Percentiles rank a stretch among this genome's conserved stretches.
Conservation (phyloP, 768 basidiomycete genomes). For the Boletus fagicola region DNA sequence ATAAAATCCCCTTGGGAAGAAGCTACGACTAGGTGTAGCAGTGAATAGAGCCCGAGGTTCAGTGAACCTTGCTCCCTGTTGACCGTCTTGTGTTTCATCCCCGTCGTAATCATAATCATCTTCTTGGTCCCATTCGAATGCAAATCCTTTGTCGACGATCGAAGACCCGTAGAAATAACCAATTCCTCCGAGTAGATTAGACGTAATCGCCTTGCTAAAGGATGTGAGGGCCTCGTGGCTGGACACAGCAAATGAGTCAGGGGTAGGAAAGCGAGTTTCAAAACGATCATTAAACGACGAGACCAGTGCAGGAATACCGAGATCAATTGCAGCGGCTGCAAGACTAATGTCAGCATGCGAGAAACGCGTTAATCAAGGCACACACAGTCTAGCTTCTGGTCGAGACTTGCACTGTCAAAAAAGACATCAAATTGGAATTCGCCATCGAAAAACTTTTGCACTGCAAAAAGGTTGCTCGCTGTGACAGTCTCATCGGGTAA, state of each 20-base stretch:
- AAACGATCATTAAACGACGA: slow-evolving; percentile 67
- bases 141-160: slow-evolving; percentile 80
- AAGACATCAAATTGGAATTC: slow-evolving; percentile 87
- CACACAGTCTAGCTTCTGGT: slow-evolving; percentile 65
- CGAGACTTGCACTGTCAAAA: slow-evolving; percentile 74
- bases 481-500: slow-evolving; percentile 71
- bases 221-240: slow-evolving; percentile 49
- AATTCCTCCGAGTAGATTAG: slow-evolving; percentile 89
- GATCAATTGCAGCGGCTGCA: slow-evolving; percentile 61
- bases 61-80: slow-evolving; percentile 62
- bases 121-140: slow-evolving; percentile 88
- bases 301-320: slow-evolving; percentile 65
- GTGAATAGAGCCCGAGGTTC: slow-evolving; percentile 79
- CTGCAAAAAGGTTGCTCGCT: slow-evolving; percentile 77
- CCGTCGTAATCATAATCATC: slow-evolving; percentile 43
- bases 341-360: not conserved
- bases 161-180: slow-evolving; percentile 94
- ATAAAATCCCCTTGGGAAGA: slow-evolving; percentile 97
- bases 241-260: slow-evolving; percentile 49
- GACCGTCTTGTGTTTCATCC: slow-evolving; percentile 35
- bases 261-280: slow-evolving; percentile 64
- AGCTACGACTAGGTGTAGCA: slow-evolving; percentile 92
- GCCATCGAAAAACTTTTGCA: slow-evolving; percentile 85
- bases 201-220: slow-evolving; percentile 87
- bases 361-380: slow-evolving; percentile 4